Percentiles rank a stretch among this genome's conserved stretches.
These are phyloP conservation scores for Oryza punctata DNA, from an alignment of 176 grass and related monocot genomes.

Conservation along the genomic window DNA sequence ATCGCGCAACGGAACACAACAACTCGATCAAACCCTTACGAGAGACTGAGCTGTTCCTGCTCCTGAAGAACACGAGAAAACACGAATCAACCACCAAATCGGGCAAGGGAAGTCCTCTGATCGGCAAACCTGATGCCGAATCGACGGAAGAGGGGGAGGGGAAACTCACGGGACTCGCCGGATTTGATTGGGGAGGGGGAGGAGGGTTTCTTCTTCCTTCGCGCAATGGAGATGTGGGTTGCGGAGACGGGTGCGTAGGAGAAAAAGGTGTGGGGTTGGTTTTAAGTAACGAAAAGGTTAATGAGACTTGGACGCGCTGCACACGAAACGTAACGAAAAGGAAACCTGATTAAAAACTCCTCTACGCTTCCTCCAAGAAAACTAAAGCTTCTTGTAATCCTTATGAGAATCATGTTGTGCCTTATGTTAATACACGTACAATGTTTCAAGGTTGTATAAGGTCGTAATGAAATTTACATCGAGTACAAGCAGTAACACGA, in stretches of 20 bases:
- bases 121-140: neutral
- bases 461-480: too few species aligned
- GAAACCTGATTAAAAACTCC: neutral
- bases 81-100: neutral
- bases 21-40: conserved; percentile 9
- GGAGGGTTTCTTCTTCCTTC: conserved; percentile 7
- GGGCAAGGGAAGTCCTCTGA: neutral
- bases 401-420: neutral
- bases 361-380: conserved; percentile 35
- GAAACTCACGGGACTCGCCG: conserved; percentile 12
- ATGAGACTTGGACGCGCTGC: neutral
- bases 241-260: neutral
- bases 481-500: too few species aligned
- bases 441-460: too few species aligned
- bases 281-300: conserved; percentile 13
- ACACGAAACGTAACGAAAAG: conserved; percentile 48
- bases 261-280: conserved; percentile 37
- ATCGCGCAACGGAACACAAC: neutral
- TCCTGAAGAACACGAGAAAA: neutral
- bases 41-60: neutral
- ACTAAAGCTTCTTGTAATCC: conserved; percentile 10
- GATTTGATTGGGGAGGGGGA: neutral
- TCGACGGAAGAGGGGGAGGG: neutral
- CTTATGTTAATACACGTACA: neutral
- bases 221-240: conserved; percentile 2